Evolutionary conservation across 768 basidiomycete species (phyloP).

Genomic region (Rubroboletus satanas): DNA sequence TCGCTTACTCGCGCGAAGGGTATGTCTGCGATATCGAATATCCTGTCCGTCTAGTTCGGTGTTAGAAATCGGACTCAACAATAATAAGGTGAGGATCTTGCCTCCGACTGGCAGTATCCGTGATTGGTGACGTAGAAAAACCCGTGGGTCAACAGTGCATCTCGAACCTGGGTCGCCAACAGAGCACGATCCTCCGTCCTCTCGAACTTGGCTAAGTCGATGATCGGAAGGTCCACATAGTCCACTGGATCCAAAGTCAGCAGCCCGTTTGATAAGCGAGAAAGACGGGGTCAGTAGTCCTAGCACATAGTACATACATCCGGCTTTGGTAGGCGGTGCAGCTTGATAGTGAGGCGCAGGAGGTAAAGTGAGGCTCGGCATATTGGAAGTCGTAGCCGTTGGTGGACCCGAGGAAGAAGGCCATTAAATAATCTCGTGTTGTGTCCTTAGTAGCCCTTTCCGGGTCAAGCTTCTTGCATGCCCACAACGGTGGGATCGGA

Average conservation of each 20-base stretch:
- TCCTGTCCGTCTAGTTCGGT: constrained; percentile 40
- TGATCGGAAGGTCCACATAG: constrained; percentile 49
- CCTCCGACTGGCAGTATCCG: constrained; percentile 38
- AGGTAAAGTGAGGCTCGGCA: constrained; percentile 34
- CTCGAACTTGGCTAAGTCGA: constrained; percentile 44
- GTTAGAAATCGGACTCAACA: constrained; percentile 25
- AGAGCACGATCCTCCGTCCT: constrained; percentile 36
- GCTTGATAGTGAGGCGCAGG: constrained; percentile 35
- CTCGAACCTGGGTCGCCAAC: constrained; percentile 39
- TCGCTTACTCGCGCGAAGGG: constrained; percentile 40
- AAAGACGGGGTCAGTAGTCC: background rate
- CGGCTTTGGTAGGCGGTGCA: constrained; percentile 33
- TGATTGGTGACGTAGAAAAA: constrained; percentile 41
- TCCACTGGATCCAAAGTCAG: constrained; percentile 35
- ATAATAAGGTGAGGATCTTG: constrained; percentile 5
- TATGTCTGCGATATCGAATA: constrained; percentile 48
- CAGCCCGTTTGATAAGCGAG: background rate
- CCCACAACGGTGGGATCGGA: background rate
- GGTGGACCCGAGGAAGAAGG: background rate
- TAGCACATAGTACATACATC: constrained; percentile 26
- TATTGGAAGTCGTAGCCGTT: constrained; percentile 2
- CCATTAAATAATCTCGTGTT: background rate
- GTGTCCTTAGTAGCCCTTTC: background rate
- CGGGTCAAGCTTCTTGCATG: background rate
- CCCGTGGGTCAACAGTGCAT: constrained; percentile 44